Conservation (phyloP, 108 stramenopile species). For the Cyclostephanos tholiformis region DNA sequence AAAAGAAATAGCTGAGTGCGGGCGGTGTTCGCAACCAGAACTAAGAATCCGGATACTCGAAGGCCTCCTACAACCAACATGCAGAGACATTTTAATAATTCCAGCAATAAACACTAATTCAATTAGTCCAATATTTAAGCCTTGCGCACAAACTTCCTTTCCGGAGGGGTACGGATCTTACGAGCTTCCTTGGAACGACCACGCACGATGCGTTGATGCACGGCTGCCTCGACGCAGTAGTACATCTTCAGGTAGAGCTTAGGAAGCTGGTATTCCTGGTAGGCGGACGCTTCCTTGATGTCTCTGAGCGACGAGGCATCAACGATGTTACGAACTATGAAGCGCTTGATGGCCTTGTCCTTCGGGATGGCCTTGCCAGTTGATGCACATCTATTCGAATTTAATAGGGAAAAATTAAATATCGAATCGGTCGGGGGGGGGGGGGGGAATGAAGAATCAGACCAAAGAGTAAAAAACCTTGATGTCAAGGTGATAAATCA, state of each 20-base stretch:
- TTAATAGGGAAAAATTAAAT: neutral
- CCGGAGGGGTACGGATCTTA: slow-evolving; percentile 94
- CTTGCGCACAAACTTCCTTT: slow-evolving; percentile 48
- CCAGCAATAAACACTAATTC: slow-evolving; percentile 6
- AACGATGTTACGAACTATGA: slow-evolving; percentile 99
- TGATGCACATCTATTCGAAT: slow-evolving; percentile 83
- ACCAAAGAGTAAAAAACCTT: neutral
- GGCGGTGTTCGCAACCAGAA: too few relatives aligned
- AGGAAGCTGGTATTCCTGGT: slow-evolving; percentile 98
- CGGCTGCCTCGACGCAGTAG: slow-evolving; percentile 99
- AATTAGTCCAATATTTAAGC: slow-evolving; percentile 31
- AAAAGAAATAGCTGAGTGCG: too few relatives aligned
- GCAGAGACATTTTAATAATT: too few relatives aligned
- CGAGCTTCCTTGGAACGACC: slow-evolving; percentile 92
- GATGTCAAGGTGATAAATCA: neutral
- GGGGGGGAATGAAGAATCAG: neutral
- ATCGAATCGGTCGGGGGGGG: neutral
- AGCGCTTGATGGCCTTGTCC: slow-evolving; percentile 99
- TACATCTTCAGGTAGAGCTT: slow-evolving; percentile 99
- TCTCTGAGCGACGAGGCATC: slow-evolving; percentile 98
- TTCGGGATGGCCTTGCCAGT: slow-evolving; percentile 99
- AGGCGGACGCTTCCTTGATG: slow-evolving; percentile 98
- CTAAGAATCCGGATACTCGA: too few relatives aligned
- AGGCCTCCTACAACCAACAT: too few relatives aligned
- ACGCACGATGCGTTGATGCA: slow-evolving; percentile 99